Conservation (phyloP, 768 basidiomycete species). For the Amanita subjunquillea region DNA sequence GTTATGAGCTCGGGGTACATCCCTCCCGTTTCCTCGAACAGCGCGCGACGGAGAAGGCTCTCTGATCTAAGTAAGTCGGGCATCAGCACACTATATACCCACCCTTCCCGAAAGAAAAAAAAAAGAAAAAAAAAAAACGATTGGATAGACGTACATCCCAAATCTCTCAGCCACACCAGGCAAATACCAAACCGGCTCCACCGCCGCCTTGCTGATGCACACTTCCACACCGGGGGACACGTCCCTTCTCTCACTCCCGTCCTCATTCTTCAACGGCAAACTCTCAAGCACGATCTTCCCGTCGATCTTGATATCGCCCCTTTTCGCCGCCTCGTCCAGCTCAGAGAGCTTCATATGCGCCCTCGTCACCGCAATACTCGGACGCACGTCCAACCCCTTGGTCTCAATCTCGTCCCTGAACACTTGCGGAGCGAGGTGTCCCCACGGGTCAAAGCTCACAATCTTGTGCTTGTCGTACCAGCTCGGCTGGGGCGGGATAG, state of each 20-base stretch:
- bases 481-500: slow-evolving; percentile 62
- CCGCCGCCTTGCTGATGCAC: slow-evolving; percentile 82
- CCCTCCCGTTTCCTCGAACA: slow-evolving; percentile 95
- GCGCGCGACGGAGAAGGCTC: slow-evolving; percentile 70
- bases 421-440: slow-evolving; percentile 72
- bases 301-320: slow-evolving; percentile 67
- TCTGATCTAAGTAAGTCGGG: slow-evolving; percentile 48
- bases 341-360: slow-evolving; percentile 94
- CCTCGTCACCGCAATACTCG: slow-evolving; percentile 88
- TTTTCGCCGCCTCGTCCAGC: slow-evolving; percentile 70
- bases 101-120: not conserved
- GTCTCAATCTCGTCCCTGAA: slow-evolving; percentile 54
- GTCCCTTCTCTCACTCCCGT: slow-evolving; percentile 40
- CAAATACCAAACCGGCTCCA: slow-evolving; percentile 94
- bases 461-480: slow-evolving; percentile 78
- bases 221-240: slow-evolving; percentile 79
- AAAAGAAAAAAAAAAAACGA: slow-evolving; percentile 6
- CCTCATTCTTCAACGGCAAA: slow-evolving; percentile 48
- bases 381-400: slow-evolving; percentile 72
- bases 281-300: slow-evolving; percentile 75
- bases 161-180: slow-evolving; percentile 93
- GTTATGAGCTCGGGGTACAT: slow-evolving; percentile 96
- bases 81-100: no score
- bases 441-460: slow-evolving; percentile 91
- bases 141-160: slow-evolving; percentile 52